A percentile compares a stretch with the other conserved stretches of the same genome.
phyloP scores from a whole-genome alignment of 129 eudicot genomes.

The Silybum marianum region DNA sequence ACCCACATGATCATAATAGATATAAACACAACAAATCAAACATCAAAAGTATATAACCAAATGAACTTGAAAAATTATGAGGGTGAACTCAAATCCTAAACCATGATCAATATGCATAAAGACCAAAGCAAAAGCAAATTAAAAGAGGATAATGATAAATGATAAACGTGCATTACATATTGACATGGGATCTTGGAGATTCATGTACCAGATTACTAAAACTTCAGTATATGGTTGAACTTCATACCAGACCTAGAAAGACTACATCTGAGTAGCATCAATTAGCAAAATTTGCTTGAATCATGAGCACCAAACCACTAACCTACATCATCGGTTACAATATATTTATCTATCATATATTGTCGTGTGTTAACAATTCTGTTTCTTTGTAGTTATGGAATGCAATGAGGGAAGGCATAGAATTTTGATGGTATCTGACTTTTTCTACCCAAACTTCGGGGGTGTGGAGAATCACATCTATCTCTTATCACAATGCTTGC shows the following conservation, averaged over 20 bases:
- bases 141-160: neutral
- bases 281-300: neutral
- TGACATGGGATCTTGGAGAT: neutral
- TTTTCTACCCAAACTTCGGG: slow-evolving; percentile 95
- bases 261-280: neutral
- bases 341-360: neutral
- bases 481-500: slow-evolving; percentile 87
- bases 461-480: slow-evolving; percentile 99
- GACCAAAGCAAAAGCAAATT: neutral
- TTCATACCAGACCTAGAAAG: neutral
- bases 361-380: neutral
- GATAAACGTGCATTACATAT: neutral
- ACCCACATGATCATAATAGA: neutral
- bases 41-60: neutral
- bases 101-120: neutral
- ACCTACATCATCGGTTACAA: neutral
- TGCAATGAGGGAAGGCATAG: slow-evolving; percentile 45
- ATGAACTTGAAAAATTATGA: neutral
- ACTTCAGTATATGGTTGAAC: neutral
- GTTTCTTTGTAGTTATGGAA: slow-evolving; percentile 37
- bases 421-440: slow-evolving; percentile 94
- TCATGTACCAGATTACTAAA: too few species aligned
- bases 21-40: neutral
- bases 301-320: neutral
- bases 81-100: neutral